Evolutionary conservation across 257 asterid species (phyloP).

Genomic region (Vinca minor): DNA sequence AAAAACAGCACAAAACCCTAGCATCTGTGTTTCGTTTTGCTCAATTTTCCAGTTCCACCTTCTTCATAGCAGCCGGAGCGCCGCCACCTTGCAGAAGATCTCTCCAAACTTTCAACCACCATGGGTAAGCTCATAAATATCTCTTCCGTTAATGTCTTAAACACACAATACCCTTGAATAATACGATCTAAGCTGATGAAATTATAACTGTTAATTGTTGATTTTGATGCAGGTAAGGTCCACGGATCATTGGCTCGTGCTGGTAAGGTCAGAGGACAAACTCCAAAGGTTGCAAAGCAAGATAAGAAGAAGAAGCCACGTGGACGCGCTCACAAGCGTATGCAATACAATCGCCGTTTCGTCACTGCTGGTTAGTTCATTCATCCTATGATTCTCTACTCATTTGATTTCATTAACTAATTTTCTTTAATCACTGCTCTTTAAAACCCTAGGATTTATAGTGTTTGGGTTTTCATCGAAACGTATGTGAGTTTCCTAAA

Average conservation of each 20-base stretch:
- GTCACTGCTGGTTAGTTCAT: constrained; percentile 67
- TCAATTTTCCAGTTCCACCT: neutral
- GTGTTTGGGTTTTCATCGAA: no score
- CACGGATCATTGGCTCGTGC: constrained; percentile 98
- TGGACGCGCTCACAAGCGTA: constrained; percentile 88
- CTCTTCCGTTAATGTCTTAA: no score
- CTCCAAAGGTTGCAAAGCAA: constrained; percentile 83
- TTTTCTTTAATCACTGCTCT: no score
- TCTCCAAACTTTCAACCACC: neutral
- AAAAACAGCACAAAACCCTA: constrained; percentile 1
- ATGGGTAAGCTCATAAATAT: constrained; percentile 4
- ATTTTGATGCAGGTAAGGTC: constrained; percentile 55
- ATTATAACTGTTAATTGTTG: neutral
- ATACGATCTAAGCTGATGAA: neutral
- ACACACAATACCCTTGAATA: no score
- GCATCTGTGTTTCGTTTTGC: neutral
- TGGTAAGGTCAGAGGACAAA: constrained; percentile 86
- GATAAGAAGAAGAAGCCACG: constrained; percentile 90
- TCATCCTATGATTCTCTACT: neutral
- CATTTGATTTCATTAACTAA: neutral
- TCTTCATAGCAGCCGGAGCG: neutral
- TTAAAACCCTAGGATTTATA: no score
- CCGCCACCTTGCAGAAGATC: no score
- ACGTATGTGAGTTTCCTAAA: no score
- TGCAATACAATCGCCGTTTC: constrained; percentile 84